These are phyloP conservation scores for Colletotrichum sp. DNA, from an alignment of 2,329 filamentous ascomycete species.

Conservation along the genomic window DNA sequence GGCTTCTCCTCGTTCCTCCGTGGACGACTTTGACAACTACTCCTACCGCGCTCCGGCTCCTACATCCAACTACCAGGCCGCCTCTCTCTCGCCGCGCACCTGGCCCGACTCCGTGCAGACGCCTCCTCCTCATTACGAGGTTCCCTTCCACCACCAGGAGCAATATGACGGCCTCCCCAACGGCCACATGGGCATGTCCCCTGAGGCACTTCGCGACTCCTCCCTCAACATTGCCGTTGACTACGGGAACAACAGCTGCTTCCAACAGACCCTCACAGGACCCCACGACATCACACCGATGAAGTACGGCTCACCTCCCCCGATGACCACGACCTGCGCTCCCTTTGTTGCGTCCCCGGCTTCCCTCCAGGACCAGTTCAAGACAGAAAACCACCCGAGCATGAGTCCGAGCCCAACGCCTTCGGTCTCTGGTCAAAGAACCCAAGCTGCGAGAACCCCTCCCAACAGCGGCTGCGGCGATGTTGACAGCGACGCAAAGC, in stretches of 20 bases:
- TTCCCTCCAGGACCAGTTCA: neutral
- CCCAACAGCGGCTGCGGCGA: neutral
- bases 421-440: neutral
- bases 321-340: neutral
- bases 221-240: constrained; percentile 3
- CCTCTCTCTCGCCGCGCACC: constrained; percentile 35
- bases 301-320: neutral
- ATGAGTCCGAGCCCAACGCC: neutral
- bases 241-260: neutral
- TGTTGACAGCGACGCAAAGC: neutral
- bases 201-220: neutral
- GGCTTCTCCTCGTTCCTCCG: constrained; percentile 39
- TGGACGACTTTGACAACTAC: constrained; percentile 42
- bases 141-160: constrained; percentile 8
- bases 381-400: neutral
- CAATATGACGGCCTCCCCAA: neutral
- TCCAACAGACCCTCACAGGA: neutral
- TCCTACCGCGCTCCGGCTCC: constrained; percentile 35
- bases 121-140: constrained; percentile 1
- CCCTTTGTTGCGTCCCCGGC: neutral
- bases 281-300: neutral
- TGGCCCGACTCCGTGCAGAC: constrained; percentile 29
- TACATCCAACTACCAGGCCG: constrained; percentile 28
- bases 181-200: neutral
- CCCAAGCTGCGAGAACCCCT: neutral